Conservation (phyloP, 176 grass and related monocot species). For the Canna indica region DNA sequence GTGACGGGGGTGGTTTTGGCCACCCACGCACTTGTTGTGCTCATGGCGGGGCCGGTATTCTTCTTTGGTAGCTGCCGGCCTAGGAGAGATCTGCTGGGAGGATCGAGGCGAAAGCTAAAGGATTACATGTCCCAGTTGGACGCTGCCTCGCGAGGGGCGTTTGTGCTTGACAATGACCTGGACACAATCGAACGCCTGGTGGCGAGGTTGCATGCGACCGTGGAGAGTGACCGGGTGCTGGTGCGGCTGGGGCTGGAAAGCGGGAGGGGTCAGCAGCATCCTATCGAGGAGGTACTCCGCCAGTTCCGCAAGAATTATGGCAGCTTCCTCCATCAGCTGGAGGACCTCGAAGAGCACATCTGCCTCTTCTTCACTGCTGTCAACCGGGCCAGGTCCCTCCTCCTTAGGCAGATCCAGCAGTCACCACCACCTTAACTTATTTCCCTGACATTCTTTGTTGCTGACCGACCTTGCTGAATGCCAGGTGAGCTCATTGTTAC, state of each 20-base stretch:
- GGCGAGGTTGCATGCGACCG: slow-evolving; percentile 48
- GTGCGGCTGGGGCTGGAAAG: slow-evolving; percentile 57
- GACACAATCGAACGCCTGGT: slow-evolving; percentile 76
- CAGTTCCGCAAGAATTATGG: slow-evolving; percentile 63
- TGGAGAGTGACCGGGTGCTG: slow-evolving; percentile 78
- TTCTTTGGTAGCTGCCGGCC: slow-evolving; percentile 11
- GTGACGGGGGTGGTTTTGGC: slow-evolving; percentile 49
- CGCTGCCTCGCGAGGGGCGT: slow-evolving; percentile 60
- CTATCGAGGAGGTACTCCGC: slow-evolving; percentile 72
- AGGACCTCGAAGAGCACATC: slow-evolving; percentile 74
- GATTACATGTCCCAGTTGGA: slow-evolving; percentile 69
- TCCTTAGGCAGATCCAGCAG: slow-evolving; percentile 44
- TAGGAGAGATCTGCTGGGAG: slow-evolving; percentile 15
- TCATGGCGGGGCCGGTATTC: slow-evolving; percentile 27
- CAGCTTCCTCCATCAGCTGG: slow-evolving; percentile 63
- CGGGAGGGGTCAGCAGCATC: slow-evolving; percentile 58
- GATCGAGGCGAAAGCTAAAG: slow-evolving; percentile 34
- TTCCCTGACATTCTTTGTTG: not conserved
- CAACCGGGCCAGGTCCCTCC: slow-evolving; percentile 70
- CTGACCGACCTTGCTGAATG: not conserved
- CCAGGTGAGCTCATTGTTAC: not conserved
- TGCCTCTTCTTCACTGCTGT: slow-evolving; percentile 71
- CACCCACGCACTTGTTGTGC: slow-evolving; percentile 31
- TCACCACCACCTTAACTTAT: not conserved
- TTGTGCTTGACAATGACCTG: slow-evolving; percentile 70